Conservation (phyloP, 495 filamentous ascomycete genomes). For the Hypomontagnella submonticulosa region DNA sequence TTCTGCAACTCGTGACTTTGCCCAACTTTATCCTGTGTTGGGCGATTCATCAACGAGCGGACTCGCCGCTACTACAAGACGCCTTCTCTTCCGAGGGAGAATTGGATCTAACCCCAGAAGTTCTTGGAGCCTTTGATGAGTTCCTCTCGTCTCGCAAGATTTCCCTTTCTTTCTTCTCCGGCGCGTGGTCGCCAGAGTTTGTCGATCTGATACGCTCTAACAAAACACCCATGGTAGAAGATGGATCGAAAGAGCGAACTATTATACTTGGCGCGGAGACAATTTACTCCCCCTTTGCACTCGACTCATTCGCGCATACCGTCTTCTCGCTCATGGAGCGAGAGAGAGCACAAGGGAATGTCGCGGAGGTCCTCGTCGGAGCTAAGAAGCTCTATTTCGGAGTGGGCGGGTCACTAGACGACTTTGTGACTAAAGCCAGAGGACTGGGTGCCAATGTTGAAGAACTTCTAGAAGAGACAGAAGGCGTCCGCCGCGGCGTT, state of each 20-base stretch:
- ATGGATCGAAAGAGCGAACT: slow-evolving; percentile 36
- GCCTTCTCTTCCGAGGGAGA: slow-evolving; percentile 68
- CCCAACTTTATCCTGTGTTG: slow-evolving; percentile 89
- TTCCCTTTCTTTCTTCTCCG: slow-evolving; percentile 78
- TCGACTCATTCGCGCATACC: slow-evolving; percentile 77
- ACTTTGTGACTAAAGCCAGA: slow-evolving; percentile 75
- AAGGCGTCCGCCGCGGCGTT: slow-evolving; percentile 67
- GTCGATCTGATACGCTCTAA: slow-evolving; percentile 62
- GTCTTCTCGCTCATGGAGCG: slow-evolving; percentile 71
- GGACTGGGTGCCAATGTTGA: slow-evolving; percentile 65
- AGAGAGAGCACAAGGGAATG: slow-evolving; percentile 54
- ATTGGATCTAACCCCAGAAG: slow-evolving; percentile 74
- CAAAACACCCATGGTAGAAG: slow-evolving; percentile 17
- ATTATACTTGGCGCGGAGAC: slow-evolving; percentile 90
- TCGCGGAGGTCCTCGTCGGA: slow-evolving; percentile 77
- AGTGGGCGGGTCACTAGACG: slow-evolving; percentile 91
- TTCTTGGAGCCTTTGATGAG: slow-evolving; percentile 69
- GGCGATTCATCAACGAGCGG: slow-evolving; percentile 61
- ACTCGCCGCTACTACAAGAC: slow-evolving; percentile 48
- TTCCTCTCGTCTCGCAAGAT: slow-evolving; percentile 68
- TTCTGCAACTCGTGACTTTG: slow-evolving; percentile 86
- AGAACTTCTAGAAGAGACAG: slow-evolving; percentile 70
- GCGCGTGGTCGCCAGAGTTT: slow-evolving; percentile 81
- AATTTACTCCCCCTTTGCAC: slow-evolving; percentile 86
- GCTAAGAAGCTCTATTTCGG: slow-evolving; percentile 97